A percentile compares a stretch with the other conserved stretches of the same genome.
Conservation (phyloP, 2,329 filamentous ascomycete species). For the Lachnellula suecica region DNA sequence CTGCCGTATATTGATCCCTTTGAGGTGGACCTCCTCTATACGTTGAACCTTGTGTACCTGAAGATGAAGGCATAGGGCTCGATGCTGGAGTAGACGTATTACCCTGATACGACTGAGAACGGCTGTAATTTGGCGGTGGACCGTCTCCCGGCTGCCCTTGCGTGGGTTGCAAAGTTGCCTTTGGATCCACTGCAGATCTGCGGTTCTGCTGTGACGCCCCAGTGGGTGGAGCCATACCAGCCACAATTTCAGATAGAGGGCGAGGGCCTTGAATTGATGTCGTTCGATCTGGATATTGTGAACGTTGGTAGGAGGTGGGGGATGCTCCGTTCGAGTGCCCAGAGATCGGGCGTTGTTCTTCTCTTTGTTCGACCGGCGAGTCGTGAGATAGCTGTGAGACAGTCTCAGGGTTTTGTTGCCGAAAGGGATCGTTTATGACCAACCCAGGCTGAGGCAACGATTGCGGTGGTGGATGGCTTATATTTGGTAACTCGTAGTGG, state of each 20-base stretch:
- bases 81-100: constrained; percentile 24
- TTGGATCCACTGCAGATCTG: constrained; percentile 31
- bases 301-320: constrained; percentile 18
- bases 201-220: constrained; percentile 25
- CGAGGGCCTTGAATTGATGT: constrained; percentile 24
- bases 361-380: constrained; percentile 43
- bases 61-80: constrained; percentile 22
- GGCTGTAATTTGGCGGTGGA: constrained; percentile 27
- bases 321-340: constrained; percentile 31
- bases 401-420: constrained; percentile 54
- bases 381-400: constrained; percentile 63
- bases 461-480: constrained; percentile 28
- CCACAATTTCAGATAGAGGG: constrained; percentile 24
- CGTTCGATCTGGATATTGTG: constrained; percentile 28
- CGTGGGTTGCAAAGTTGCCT: constrained; percentile 20
- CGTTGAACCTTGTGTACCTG: constrained; percentile 23
- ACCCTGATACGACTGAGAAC: constrained; percentile 21
- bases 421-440: constrained; percentile 34
- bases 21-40: constrained; percentile 34
- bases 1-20: constrained; percentile 29
- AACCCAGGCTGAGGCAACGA: constrained; percentile 33
- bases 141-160: constrained; percentile 27
- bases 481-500: constrained; percentile 25
- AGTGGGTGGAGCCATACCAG: constrained; percentile 28
- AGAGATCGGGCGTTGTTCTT: constrained; percentile 30